A percentile compares a stretch with the other conserved stretches of the same genome.
Evolutionary conservation across 371 early-diverging fungal genomes (phyloP).

Genomic region (Lichtheimia ornata): DNA sequence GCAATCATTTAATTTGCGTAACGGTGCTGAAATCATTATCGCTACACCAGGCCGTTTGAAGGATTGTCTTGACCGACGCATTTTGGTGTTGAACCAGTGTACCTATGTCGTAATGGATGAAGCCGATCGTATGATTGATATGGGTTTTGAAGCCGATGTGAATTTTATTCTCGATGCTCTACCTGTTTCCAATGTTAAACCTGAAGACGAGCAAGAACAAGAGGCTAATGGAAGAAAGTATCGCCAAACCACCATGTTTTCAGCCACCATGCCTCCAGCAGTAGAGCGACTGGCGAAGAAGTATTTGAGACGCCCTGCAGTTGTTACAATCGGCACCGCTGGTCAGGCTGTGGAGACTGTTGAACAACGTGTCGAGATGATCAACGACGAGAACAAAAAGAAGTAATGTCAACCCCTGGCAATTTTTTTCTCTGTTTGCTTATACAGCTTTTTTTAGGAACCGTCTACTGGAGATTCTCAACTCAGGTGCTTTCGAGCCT

Average conservation of each 20-base stretch:
- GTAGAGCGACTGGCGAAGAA: constrained; percentile 93
- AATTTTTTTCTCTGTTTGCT: constrained; percentile 5
- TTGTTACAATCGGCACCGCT: constrained; percentile 96
- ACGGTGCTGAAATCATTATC: constrained; percentile 94
- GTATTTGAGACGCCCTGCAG: constrained; percentile 91
- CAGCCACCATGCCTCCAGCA: constrained; percentile 98
- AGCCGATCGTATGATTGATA: constrained; percentile 98
- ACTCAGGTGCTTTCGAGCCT: constrained; percentile 64
- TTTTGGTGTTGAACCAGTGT: constrained; percentile 83
- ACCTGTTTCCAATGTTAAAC: constrained; percentile 88
- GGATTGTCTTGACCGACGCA: constrained; percentile 84
- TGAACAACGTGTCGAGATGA: constrained; percentile 93
- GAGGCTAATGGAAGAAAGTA: constrained; percentile 56
- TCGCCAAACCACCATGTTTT: constrained; percentile 99
- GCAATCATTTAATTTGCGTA: constrained; percentile 82
- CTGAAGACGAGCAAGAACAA: constrained; percentile 77
- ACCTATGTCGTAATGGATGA: constrained; percentile 96
- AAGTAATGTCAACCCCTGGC: constrained; percentile 42
- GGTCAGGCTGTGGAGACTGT: constrained; percentile 97
- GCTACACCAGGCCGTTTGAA: constrained; percentile 97
- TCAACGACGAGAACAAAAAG: constrained; percentile 86
- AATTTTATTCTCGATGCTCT: constrained; percentile 92
- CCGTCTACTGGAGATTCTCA: constrained; percentile 77
- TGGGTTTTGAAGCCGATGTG: constrained; percentile 96
- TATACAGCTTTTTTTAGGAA: constrained; percentile 38